Percentiles rank a stretch among this genome's conserved stretches.
These are phyloP conservation scores for Sapria himalayana DNA, from an alignment of 345 rosid genomes.

Conservation along the genomic window DNA sequence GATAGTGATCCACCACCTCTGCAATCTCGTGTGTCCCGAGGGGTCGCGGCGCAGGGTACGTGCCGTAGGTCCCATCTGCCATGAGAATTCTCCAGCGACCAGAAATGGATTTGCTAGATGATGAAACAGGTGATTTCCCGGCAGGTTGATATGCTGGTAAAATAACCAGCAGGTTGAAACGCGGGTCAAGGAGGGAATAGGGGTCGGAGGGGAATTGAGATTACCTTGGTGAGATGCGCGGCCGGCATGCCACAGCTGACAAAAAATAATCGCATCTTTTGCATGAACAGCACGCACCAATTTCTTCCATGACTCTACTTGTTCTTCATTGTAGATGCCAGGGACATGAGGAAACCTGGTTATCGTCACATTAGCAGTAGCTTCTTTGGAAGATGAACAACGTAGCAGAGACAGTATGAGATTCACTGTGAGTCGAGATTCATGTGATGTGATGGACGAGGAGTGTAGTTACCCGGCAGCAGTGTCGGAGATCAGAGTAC, in stretches of 20 bases:
- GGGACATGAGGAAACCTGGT: slow-evolving; percentile 74
- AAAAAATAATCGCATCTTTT: slow-evolving; percentile 55
- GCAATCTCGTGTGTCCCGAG: slow-evolving; percentile 29
- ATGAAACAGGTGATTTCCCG: slow-evolving; percentile 54
- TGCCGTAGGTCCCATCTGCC: slow-evolving; percentile 35
- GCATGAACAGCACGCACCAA: slow-evolving; percentile 65
- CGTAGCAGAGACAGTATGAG: no score
- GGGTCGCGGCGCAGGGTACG: slow-evolving; percentile 27
- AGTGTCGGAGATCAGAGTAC: slow-evolving; percentile 40
- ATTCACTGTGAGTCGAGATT: no score
- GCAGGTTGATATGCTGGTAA: slow-evolving; percentile 51
- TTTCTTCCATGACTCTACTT: slow-evolving; percentile 64
- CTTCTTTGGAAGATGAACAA: neutral
- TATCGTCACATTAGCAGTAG: neutral
- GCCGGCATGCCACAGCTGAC: slow-evolving; percentile 90
- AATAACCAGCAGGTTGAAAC: slow-evolving; percentile 4
- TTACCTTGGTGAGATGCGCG: slow-evolving; percentile 64
- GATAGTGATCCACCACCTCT: slow-evolving; percentile 30
- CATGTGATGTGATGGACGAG: no score
- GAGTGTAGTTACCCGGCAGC: slow-evolving; percentile 52
- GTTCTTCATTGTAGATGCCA: slow-evolving; percentile 65
- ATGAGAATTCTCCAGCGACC: slow-evolving; percentile 43
- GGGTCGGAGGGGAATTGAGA: neutral
- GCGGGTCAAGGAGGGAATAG: no score
- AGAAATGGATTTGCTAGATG: slow-evolving; percentile 39